These are phyloP conservation scores for Barnettozyma sp. DNA, from an alignment of 805 yeast genomes.

Conservation along the genomic window DNA sequence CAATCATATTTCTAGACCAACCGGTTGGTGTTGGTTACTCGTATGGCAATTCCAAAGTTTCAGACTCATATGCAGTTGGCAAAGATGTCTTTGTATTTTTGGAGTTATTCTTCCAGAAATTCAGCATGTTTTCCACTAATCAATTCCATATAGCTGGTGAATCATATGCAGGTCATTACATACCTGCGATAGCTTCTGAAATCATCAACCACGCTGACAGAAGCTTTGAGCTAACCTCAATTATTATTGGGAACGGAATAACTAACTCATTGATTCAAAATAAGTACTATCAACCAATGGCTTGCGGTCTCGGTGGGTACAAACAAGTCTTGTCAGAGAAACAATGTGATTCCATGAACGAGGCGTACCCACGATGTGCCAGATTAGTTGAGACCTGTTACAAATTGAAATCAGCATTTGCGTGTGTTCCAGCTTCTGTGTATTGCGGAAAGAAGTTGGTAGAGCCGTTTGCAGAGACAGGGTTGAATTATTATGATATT, in stretches of 20 bases:
- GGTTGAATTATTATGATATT: constrained; percentile 82
- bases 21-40: constrained; percentile 93
- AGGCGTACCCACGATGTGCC: constrained; percentile 57
- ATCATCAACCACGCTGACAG: constrained; percentile 40
- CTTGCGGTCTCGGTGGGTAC: constrained; percentile 85
- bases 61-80: constrained; percentile 76
- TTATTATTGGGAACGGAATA: constrained; percentile 88
- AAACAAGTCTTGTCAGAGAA: constrained; percentile 65
- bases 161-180: constrained; percentile 80
- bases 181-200: constrained; percentile 60
- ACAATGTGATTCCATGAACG: constrained; percentile 59
- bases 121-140: constrained; percentile 58
- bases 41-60: constrained; percentile 55
- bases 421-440: constrained; percentile 78
- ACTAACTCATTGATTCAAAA: constrained; percentile 80
- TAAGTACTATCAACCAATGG: constrained; percentile 83
- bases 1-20: constrained; percentile 87
- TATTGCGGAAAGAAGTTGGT: constrained; percentile 70
- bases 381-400: constrained; percentile 61
- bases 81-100: constrained; percentile 81
- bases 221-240: constrained; percentile 62
- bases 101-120: constrained; percentile 73
- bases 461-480: constrained; percentile 68
- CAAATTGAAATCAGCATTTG: constrained; percentile 50
- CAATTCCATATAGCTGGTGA: constrained; percentile 80